Percentiles rank a stretch among this genome's conserved stretches.
phyloP scores from a whole-genome alignment of 306 rosid genomes.

The Hippophae tibetana region DNA sequence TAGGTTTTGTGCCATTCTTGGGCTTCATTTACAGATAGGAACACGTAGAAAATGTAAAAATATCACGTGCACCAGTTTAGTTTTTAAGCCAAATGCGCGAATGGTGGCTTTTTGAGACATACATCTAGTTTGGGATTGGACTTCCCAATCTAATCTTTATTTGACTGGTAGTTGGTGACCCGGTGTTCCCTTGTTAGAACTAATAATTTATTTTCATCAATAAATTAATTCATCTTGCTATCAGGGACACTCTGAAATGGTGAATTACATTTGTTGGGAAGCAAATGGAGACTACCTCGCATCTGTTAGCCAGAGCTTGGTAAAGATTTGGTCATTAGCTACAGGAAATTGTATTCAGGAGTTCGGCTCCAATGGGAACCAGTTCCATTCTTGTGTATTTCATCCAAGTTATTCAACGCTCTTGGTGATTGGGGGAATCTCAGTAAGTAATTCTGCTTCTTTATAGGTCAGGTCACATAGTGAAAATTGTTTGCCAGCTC shows the following conservation, averaged over 20 bases:
- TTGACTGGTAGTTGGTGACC: neutral
- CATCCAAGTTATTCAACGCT: conserved; percentile 81
- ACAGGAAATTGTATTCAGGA: conserved; percentile 78
- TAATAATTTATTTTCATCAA: neutral
- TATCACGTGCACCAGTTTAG: too few species aligned
- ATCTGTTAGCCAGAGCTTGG: conserved; percentile 65
- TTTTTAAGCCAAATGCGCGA: too few species aligned
- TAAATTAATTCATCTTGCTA: conserved; percentile 4
- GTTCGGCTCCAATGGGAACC: conserved; percentile 56
- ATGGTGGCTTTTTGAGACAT: too few species aligned
- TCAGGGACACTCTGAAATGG: conserved; percentile 67
- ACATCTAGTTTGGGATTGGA: neutral
- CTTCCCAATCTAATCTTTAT: neutral
- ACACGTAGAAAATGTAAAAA: too few species aligned
- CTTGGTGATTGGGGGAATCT: conserved; percentile 76
- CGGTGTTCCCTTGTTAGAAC: too few species aligned
- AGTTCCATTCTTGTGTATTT: conserved; percentile 70
- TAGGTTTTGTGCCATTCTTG: too few species aligned
- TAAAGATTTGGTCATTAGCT: conserved; percentile 64
- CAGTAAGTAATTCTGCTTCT: conserved; percentile 38
- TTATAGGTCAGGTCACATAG: neutral
- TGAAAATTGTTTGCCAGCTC: neutral
- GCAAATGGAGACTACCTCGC: conserved; percentile 67
- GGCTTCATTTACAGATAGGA: too few species aligned
- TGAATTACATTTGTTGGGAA: conserved; percentile 69